Evolutionary conservation across 1,284 basidiomycete species (phyloP), one percentile per base, ranked within the genome.

Genomic region (Psilocybe mexicana): DNA sequence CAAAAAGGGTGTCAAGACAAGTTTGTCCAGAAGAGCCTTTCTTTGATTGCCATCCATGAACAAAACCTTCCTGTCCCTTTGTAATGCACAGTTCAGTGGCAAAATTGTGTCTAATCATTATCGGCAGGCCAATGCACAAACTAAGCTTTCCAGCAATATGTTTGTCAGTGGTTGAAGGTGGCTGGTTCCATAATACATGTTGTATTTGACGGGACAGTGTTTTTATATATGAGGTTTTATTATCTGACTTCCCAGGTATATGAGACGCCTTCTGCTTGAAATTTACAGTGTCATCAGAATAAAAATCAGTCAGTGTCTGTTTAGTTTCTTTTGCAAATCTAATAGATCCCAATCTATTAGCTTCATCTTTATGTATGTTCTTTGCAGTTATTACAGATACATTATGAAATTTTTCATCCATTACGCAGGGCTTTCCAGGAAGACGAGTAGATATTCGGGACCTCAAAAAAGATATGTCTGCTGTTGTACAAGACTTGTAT

Each of bases 71-170:
- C 57, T 70, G 68, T 2, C 68, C 69, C 58, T 65, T 66, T 23
- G 67, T 70, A 2, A 69, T 66, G 46, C 67, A 67, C 3, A 69
- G 47, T n/a, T 67, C 61, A 12, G 64, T 65, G 4, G 65, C 65
- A 56, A 61, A 48, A 51, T 69, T 69, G n/a, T 65, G 53, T 35
- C 63, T n/a, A 1, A 69, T 62, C 60, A 70, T 67, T 0, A 69
- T 52, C 30, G 68, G 67, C 46, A 68, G 36, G 2, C 65, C 66
- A 35, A 58, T 52, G 45, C 61, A 65, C 18, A 64, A 33, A 26
- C 58, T 58, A 3, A 65, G 42, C 23, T 48, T 60, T 2, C 62
- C 61, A 36, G 65, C 54, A 36, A 64, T 57, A 23, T 54, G 55
- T 35, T 59, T 57, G n/a, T 56, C 54, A 50, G 60, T 57, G 6